Evolutionary conservation across 805 yeast species (phyloP), one percentile per base, ranked within the genome.

Genomic region (Candida sakaeoensis): DNA sequence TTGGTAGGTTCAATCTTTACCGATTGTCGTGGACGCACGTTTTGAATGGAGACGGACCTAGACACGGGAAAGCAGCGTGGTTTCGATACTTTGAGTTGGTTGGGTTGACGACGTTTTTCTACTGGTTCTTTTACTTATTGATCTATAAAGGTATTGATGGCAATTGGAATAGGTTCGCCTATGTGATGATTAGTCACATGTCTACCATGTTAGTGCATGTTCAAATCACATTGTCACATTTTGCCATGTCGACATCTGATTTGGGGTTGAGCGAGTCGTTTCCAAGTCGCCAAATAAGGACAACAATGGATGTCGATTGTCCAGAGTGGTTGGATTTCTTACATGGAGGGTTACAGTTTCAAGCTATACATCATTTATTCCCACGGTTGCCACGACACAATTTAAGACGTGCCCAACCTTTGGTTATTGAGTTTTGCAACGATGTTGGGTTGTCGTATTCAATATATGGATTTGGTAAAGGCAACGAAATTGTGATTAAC

Each of bases 251-350:
- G 1, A 89, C 96, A 0, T 74, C 93, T 4, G 95, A 88, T 54
- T 64, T 88, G 13, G 96, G 96, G 1, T 74, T 78, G 7, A 74
- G 82, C 31, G 96, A 88, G 58, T 73, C 88, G 6, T 88, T 88
- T 54, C 77, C 82, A 0, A 80, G 84, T 44, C 74, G 93, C 47
- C 96, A 88, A 61, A 55, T 88, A 2, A 72, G 96, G 51, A 89
- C 96, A 1, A 88, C 96, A 2, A 89, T 88, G 96, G 96, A 88
- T 57, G 95, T 88, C 24, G 91, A 84, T 51, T 88, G 96, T 65
- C 96, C 96, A 2, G 82, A 77, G 46, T 88, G 96, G 96, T 70
- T 88, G 36, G 96, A 88, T 58, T 89, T 79, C 52, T 70, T 88
- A 54, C 96, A 88, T 54, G 96, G 96, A 7, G 96, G 96, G 0